phyloP scores from a whole-genome alignment of 1,139 yeast species.

The Blastobotrys buckinghamii region DNA sequence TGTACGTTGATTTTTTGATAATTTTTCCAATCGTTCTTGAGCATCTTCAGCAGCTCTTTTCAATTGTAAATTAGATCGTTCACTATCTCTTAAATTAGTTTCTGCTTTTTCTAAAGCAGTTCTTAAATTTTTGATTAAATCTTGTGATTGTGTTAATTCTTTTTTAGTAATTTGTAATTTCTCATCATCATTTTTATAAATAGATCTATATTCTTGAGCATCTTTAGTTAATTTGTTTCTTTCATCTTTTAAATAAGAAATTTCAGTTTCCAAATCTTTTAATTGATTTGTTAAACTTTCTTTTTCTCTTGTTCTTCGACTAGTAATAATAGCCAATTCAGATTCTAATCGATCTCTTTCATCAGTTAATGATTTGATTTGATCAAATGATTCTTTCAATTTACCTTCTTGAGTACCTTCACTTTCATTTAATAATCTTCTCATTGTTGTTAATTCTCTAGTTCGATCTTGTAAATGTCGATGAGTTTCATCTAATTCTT shows the following conservation, averaged over 20 bases:
- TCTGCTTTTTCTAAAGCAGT: conserved; percentile 28
- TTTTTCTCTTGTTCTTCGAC: conserved; percentile 46
- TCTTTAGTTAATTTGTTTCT: conserved; percentile 23
- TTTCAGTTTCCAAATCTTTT: conserved; percentile 29
- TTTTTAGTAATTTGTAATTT: conserved; percentile 23
- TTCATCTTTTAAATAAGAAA: conserved; percentile 28
- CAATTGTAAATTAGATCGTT: conserved; percentile 28
- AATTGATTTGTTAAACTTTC: conserved; percentile 32
- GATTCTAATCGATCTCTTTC: conserved; percentile 57
- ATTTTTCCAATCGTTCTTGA: conserved; percentile 33
- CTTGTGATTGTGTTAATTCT: conserved; percentile 25
- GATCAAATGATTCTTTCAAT: conserved; percentile 42
- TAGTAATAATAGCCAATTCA: conserved; percentile 44
- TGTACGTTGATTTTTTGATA: conserved; percentile 54
- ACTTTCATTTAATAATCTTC: conserved; percentile 61
- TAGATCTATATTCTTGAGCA: conserved; percentile 21
- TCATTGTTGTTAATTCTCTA: conserved; percentile 67
- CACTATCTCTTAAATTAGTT: conserved; percentile 27
- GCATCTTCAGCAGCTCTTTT: conserved; percentile 33
- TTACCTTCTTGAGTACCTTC: conserved; percentile 53
- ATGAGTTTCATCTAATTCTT: conserved; percentile 71
- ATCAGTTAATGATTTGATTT: conserved; percentile 42
- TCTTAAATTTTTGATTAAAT: conserved; percentile 22
- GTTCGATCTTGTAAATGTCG: conserved; percentile 71
- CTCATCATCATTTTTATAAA: conserved; percentile 26